Conservation (phyloP, 1,284 basidiomycete species). For the Earliella scabrosa region DNA sequence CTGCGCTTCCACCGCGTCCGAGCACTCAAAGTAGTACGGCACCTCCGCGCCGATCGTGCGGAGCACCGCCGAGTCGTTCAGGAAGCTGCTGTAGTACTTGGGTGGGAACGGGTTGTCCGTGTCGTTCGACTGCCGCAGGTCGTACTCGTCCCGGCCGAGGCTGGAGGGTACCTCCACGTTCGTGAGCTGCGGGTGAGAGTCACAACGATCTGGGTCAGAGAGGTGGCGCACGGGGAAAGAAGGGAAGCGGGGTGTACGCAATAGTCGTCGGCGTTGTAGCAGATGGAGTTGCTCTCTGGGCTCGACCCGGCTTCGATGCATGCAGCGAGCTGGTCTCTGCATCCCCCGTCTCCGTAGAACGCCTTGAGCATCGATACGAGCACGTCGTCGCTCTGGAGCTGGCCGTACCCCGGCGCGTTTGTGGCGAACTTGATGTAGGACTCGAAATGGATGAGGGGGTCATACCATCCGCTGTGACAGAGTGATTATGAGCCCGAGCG, state of each 20-base stretch:
- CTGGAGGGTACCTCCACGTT: constrained; percentile 55
- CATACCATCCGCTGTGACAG: constrained; percentile 61
- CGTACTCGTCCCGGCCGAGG: constrained; percentile 55
- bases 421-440: constrained; percentile 64
- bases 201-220: background rate
- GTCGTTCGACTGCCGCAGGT: constrained; percentile 59
- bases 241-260: constrained; percentile 47
- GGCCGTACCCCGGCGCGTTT: constrained; percentile 67
- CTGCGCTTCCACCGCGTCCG: constrained; percentile 28
- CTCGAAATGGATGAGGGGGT: constrained; percentile 64
- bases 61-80: constrained; percentile 40
- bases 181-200: constrained; percentile 40
- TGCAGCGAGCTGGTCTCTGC: constrained; percentile 51
- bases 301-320: constrained; percentile 58
- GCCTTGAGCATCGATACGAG: constrained; percentile 51
- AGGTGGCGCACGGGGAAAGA: background rate
- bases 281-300: constrained; percentile 49
- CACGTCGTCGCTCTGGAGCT: constrained; percentile 51
- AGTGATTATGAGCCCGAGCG: too few species aligned
- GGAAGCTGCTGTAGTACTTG: constrained; percentile 54
- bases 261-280: constrained; percentile 53
- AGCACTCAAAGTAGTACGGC: constrained; percentile 46
- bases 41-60: constrained; percentile 54
- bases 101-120: constrained; percentile 54
- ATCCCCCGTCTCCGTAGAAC: constrained; percentile 53